These are phyloP conservation scores for Diatrype stigma DNA, from an alignment of 2,329 filamentous ascomycete genomes.

Conservation along the genomic window DNA sequence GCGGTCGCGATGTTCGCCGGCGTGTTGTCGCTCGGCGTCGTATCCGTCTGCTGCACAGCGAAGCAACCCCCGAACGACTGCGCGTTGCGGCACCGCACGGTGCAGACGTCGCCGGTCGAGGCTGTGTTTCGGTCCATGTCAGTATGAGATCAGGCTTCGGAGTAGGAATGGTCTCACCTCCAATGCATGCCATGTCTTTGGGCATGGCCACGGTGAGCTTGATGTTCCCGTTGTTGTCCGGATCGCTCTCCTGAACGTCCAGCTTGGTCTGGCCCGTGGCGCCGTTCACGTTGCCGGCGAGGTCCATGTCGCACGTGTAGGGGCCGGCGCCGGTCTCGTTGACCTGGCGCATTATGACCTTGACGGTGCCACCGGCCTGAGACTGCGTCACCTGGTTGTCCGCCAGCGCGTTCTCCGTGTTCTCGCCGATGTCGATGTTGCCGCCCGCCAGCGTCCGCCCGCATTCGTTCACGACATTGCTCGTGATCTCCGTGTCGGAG, in stretches of 20 bases:
- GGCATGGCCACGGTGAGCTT: slow-evolving; percentile 35
- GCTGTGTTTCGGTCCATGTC: too few species aligned
- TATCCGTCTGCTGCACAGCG: slow-evolving; percentile 38
- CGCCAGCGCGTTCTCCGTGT: slow-evolving; percentile 28
- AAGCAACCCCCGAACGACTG: slow-evolving; percentile 36
- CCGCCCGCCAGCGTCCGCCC: slow-evolving; percentile 45
- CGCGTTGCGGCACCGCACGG: slow-evolving; percentile 35
- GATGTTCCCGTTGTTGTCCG: slow-evolving; percentile 16
- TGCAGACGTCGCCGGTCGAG: slow-evolving; percentile 40
- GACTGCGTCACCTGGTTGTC: slow-evolving; percentile 27
- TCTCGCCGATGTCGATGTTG: slow-evolving; percentile 39
- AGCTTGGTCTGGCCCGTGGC: slow-evolving; percentile 37
- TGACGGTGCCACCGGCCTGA: slow-evolving; percentile 46
- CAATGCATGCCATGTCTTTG: slow-evolving; percentile 26
- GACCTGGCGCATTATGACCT: slow-evolving; percentile 42
- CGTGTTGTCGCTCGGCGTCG: slow-evolving; percentile 22
- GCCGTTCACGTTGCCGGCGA: slow-evolving; percentile 30
- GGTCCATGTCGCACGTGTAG: slow-evolving; percentile 33
- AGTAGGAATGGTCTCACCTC: slow-evolving; percentile 21
- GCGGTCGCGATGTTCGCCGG: slow-evolving; percentile 32
- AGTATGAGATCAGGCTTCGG: background rate
- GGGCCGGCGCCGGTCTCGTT: slow-evolving; percentile 35
- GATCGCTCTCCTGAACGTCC: slow-evolving; percentile 34
- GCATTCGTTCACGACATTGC: slow-evolving; percentile 38
- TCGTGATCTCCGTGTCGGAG: slow-evolving; percentile 22